These are phyloP conservation scores for Rhizophora apiculata DNA, from an alignment of 345 rosid genomes.

Conservation along the genomic window DNA sequence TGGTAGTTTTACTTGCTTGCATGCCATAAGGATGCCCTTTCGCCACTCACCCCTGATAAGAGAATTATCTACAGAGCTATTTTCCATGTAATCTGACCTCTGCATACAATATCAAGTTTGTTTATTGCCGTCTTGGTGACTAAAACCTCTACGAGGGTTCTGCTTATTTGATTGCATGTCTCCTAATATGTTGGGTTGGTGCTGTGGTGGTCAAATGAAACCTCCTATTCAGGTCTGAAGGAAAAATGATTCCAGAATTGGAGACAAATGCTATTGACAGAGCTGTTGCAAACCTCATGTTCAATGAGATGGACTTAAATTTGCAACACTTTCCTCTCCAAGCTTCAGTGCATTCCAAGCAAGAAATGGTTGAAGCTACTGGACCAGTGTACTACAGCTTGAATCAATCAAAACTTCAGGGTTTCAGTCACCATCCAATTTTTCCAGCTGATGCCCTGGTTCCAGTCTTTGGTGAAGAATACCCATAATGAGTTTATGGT, in stretches of 20 bases:
- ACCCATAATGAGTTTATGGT: too few species aligned
- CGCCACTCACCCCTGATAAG: neutral
- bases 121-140: neutral
- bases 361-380: neutral
- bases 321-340: slow-evolving; percentile 23
- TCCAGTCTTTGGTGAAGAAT: slow-evolving; percentile 5
- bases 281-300: slow-evolving; percentile 75
- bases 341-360: slow-evolving; percentile 3
- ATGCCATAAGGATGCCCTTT: neutral
- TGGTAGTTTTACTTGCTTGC: neutral
- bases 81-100: neutral
- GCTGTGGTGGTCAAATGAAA: neutral
- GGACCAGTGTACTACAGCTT: slow-evolving; percentile 4
- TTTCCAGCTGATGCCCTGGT: slow-evolving; percentile 28
- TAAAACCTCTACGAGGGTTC: neutral
- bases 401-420: slow-evolving; percentile 4
- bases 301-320: slow-evolving; percentile 53
- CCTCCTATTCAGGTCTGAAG: slow-evolving; percentile 36
- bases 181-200: neutral
- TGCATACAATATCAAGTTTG: neutral
- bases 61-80: too few species aligned
- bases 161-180: neutral
- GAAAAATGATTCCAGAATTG: slow-evolving; percentile 41
- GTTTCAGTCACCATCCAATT: neutral
- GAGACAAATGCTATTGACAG: slow-evolving; percentile 75